A percentile compares a stretch with the other conserved stretches of the same genome.
phyloP scores from a whole-genome alignment of 768 basidiomycete genomes.

The Boletus pseudopeckii region DNA sequence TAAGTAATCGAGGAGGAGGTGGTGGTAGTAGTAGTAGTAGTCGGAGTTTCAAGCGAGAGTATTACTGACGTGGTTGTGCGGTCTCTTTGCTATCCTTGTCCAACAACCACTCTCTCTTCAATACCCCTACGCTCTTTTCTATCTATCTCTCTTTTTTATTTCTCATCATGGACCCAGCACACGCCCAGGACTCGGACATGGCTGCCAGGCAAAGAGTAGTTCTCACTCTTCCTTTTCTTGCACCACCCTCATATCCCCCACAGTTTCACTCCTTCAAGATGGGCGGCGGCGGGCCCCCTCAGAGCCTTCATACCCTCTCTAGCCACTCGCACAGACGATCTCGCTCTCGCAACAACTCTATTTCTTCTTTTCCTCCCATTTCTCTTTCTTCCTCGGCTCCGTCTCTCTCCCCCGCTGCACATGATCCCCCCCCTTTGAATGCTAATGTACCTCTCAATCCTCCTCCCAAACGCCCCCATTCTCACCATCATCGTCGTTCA shows the following conservation, averaged over 20 bases:
- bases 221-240: not conserved
- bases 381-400: constrained; percentile 39
- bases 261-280: constrained; percentile 76
- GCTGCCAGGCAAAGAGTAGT: constrained; percentile 44
- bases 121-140: constrained; percentile 26
- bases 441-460: constrained; percentile 17
- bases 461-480: constrained; percentile 54
- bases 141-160: not conserved
- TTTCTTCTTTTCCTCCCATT: constrained; percentile 31
- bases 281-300: constrained; percentile 40
- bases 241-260: not conserved
- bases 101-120: constrained; percentile 21
- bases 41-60: not conserved
- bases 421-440: constrained; percentile 32
- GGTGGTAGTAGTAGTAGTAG: no score
- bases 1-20: not conserved
- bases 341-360: constrained; percentile 67
- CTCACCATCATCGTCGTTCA: constrained; percentile 81
- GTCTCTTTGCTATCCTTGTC: not conserved
- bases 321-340: constrained; percentile 39
- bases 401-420: constrained; percentile 36
- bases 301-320: constrained; percentile 37
- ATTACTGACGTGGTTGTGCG: no score
- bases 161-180: constrained; percentile 37
- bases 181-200: constrained; percentile 24